Percentiles rank a stretch among this genome's conserved stretches.
Evolutionary conservation across 768 basidiomycete species (phyloP).

Genomic region (Rhodotorula paludigena): DNA sequence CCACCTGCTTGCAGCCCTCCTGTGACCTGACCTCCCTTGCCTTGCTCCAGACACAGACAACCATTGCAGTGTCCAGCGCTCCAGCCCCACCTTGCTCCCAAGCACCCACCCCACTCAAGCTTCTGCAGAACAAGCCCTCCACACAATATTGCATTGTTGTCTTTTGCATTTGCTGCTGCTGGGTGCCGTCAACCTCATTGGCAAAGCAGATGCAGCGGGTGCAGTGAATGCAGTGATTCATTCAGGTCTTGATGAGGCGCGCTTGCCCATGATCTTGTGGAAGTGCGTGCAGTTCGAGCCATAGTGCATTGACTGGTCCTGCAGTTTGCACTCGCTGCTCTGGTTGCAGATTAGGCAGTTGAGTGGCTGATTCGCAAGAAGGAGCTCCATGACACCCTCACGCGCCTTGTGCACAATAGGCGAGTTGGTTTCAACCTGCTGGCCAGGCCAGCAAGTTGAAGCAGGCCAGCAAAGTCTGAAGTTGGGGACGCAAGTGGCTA

Average conservation of each 20-base stretch:
- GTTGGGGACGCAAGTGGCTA: not conserved
- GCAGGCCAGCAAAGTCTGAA: too few species aligned
- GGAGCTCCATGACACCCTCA: slow-evolving; percentile 93
- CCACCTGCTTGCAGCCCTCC: too few species aligned
- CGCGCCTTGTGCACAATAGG: slow-evolving; percentile 50
- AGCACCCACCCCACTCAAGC: too few species aligned
- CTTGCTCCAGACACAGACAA: too few species aligned
- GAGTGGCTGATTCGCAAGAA: slow-evolving; percentile 93
- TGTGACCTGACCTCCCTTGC: too few species aligned
- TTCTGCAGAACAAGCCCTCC: slow-evolving; percentile 94
- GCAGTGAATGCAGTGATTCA: slow-evolving; percentile 99
- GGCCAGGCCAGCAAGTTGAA: slow-evolving; percentile 39
- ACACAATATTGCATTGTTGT: slow-evolving; percentile 97
- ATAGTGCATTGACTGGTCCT: slow-evolving; percentile 99
- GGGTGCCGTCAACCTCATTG: slow-evolving; percentile 97
- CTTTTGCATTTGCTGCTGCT: slow-evolving; percentile 96
- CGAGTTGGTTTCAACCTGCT: slow-evolving; percentile 46
- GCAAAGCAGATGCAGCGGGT: slow-evolving; percentile 98
- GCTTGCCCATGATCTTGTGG: slow-evolving; percentile 97
- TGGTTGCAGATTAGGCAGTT: slow-evolving; percentile 99
- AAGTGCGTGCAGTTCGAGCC: slow-evolving; percentile 95
- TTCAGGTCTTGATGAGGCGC: slow-evolving; percentile 97
- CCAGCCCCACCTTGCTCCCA: too few species aligned
- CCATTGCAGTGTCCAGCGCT: too few species aligned
- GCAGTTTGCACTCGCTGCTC: slow-evolving; percentile 96